phyloP scores from a whole-genome alignment of 768 basidiomycete species.

The Candolleomyces efflorescens region DNA sequence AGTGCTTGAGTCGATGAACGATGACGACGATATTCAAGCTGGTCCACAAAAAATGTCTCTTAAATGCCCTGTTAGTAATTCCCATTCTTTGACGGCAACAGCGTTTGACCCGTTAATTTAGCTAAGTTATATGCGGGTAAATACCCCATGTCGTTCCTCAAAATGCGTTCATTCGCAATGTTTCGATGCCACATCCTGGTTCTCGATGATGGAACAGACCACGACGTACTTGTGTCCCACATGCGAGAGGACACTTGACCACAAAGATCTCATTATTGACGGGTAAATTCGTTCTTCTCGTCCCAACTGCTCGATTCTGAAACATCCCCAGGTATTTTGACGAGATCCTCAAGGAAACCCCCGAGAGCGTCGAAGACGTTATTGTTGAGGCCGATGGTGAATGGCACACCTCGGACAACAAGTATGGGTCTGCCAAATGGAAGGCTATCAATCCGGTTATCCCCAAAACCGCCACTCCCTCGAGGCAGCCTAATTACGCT shows the following conservation, averaged over 20 bases:
- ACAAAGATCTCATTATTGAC: constrained; percentile 85
- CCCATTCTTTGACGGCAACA: neutral
- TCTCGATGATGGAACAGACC: constrained; percentile 91
- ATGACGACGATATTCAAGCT: constrained; percentile 90
- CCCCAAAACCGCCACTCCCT: constrained; percentile 25
- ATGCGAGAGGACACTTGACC: constrained; percentile 75
- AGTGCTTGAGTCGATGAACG: constrained; percentile 58
- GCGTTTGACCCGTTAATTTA: constrained; percentile 21
- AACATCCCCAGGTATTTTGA: constrained; percentile 68
- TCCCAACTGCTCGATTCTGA: neutral
- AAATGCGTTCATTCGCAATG: constrained; percentile 89
- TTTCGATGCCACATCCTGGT: constrained; percentile 95
- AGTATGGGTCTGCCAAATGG: constrained; percentile 75
- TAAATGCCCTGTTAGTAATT: constrained; percentile 80
- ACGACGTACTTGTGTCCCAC: constrained; percentile 96
- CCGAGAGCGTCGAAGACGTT: constrained; percentile 85
- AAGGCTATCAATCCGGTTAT: constrained; percentile 46
- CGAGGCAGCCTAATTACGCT: constrained; percentile 19
- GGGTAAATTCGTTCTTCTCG: constrained; percentile 47
- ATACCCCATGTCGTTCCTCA: constrained; percentile 80
- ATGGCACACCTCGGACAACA: constrained; percentile 92
- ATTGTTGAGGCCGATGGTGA: constrained; percentile 91
- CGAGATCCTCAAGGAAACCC: constrained; percentile 71
- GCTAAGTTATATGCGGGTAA: constrained; percentile 87
- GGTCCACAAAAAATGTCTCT: constrained; percentile 88